phyloP scores from a whole-genome alignment of 2,329 filamentous ascomycete genomes.

The Metarhizium guizhouense region DNA sequence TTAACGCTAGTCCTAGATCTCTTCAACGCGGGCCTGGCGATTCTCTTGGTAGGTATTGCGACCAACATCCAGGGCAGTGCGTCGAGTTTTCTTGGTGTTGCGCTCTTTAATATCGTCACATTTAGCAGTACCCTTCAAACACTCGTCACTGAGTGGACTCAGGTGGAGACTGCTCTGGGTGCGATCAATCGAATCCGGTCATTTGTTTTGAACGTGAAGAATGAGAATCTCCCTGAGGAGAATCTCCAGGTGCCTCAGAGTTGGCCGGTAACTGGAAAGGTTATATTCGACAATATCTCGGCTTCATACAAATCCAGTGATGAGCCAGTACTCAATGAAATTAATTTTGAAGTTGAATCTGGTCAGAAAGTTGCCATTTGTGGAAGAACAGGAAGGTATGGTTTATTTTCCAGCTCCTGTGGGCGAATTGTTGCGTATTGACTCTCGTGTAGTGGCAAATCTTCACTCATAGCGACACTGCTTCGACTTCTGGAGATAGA shows the following conservation, averaged over 20 bases:
- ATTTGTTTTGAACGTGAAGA: conserved; percentile 13
- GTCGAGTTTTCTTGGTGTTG: conserved; percentile 18
- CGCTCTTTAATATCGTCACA: conserved; percentile 19
- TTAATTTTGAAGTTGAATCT: conserved; percentile 19
- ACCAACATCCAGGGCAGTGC: conserved; percentile 22
- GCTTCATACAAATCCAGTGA: conserved; percentile 17
- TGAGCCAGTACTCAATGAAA: conserved; percentile 16
- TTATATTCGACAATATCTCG: conserved; percentile 18
- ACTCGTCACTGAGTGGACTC: conserved; percentile 23
- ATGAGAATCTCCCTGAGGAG: conserved; percentile 15
- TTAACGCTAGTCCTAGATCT: conserved; percentile 38
- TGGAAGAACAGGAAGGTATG: conserved; percentile 31
- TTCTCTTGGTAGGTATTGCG: conserved; percentile 33
- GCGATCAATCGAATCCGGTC: conserved; percentile 18
- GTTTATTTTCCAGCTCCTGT: neutral
- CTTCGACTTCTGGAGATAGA: conserved; percentile 37
- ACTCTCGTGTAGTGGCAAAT: conserved; percentile 14
- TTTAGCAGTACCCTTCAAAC: conserved; percentile 19
- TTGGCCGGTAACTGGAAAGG: conserved; percentile 17
- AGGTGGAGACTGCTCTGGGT: conserved; percentile 18
- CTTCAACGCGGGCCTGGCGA: conserved; percentile 33
- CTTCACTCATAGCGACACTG: conserved; percentile 30
- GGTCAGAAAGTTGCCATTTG: conserved; percentile 31
- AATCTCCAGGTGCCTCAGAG: conserved; percentile 7
- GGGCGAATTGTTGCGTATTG: neutral